Conservation (phyloP, 768 basidiomycete species). For the Tylopilus plumbeoviolaceoides region DNA sequence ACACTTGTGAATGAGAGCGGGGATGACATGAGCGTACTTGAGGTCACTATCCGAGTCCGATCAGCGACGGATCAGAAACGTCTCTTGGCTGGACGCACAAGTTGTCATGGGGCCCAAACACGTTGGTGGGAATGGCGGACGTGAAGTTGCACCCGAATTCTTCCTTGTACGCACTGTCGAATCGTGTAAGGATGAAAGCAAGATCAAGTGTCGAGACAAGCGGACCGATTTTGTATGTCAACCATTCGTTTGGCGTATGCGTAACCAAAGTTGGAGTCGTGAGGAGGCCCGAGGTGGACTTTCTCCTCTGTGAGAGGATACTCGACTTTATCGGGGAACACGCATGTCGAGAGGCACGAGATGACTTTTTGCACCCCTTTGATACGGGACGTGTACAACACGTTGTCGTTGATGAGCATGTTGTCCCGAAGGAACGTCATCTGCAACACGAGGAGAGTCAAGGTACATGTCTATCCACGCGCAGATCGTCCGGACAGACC, state of each 20-base stretch:
- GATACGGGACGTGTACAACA: constrained; percentile 72
- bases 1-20: constrained; percentile 90
- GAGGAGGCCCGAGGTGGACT: constrained; percentile 89
- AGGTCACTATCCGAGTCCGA: constrained; percentile 58
- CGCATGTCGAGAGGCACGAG: constrained; percentile 95
- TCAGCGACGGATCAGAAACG: background rate
- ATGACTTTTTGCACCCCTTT: constrained; percentile 72
- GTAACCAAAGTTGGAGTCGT: constrained; percentile 94
- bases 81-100: constrained; percentile 47
- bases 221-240: constrained; percentile 91
- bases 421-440: constrained; percentile 93
- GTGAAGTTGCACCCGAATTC: constrained; percentile 95
- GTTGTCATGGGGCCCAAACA: constrained; percentile 95
- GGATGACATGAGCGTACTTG: constrained; percentile 91
- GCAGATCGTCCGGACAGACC: constrained; percentile 34
- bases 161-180: constrained; percentile 84
- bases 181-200: background rate
- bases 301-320: constrained; percentile 93
- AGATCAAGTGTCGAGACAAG: background rate
- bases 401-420: constrained; percentile 92
- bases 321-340: constrained; percentile 92
- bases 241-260: constrained; percentile 95
- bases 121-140: constrained; percentile 94
- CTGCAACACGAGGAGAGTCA: constrained; percentile 34
- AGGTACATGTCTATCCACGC: background rate